Percentiles rank a stretch among this genome's conserved stretches.
phyloP scores from a whole-genome alignment of 345 rosid genomes.

The Eucalyptus leucophloia region DNA sequence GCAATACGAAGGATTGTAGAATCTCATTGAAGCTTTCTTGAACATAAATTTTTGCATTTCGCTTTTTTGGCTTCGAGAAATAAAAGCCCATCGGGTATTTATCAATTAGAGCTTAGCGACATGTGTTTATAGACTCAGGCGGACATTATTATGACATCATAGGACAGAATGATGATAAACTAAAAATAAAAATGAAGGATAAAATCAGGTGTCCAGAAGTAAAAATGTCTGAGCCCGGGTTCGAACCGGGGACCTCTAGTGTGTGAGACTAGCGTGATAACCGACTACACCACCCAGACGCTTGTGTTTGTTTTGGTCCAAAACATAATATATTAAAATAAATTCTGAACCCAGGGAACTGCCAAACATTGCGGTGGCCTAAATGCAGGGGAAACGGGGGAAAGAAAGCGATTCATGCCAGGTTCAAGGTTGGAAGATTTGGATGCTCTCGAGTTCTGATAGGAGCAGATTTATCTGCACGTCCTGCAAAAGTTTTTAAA shows the following conservation, averaged over 20 bases:
- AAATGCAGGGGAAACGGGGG: background rate
- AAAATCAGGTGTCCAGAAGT: background rate
- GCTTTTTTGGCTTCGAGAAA: background rate
- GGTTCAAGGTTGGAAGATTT: background rate
- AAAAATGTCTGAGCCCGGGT: slow-evolving; percentile 37
- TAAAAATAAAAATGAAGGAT: background rate
- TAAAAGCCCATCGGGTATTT: background rate
- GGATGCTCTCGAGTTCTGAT: background rate
- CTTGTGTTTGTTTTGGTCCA: fast-evolving
- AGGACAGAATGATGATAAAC: background rate
- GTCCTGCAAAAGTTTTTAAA: background rate
- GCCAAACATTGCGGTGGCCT: background rate
- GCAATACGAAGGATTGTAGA: background rate
- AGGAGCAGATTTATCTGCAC: background rate
- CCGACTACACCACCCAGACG: slow-evolving; percentile 75
- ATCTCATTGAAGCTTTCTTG: background rate
- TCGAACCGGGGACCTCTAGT: slow-evolving; percentile 65
- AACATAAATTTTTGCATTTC: background rate
- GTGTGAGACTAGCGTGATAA: slow-evolving; percentile 72
- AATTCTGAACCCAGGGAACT: background rate
- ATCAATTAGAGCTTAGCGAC: background rate
- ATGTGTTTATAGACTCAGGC: background rate
- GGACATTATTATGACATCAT: background rate
- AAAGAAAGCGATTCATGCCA: background rate
- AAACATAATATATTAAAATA: fast-evolving